phyloP scores from a whole-genome alignment of 306 rosid genomes.

The Cucumis hystrix region DNA sequence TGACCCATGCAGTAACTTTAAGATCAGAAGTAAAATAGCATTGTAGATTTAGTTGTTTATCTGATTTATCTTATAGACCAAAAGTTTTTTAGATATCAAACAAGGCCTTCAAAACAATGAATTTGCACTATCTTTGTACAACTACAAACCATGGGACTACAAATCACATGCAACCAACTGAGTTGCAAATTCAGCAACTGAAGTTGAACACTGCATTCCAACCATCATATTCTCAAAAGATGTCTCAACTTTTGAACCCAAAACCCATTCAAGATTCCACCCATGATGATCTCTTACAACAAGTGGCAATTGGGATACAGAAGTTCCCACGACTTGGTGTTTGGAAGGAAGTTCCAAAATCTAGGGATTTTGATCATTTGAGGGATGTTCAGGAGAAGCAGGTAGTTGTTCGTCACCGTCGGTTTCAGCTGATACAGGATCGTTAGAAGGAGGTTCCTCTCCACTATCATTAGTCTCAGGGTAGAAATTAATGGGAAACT shows the following conservation, averaged over 20 bases:
- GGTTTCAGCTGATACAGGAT: slow-evolving; percentile 11
- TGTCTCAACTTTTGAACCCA: neutral
- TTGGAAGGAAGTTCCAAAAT: neutral
- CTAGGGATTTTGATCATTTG: slow-evolving; percentile 27
- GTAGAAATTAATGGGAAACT: slow-evolving; percentile 59
- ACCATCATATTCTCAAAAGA: neutral
- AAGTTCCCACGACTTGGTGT: neutral
- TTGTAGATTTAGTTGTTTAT: neutral
- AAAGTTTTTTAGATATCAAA: neutral
- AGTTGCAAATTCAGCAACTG: neutral
- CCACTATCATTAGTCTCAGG: slow-evolving; percentile 21
- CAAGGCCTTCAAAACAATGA: neutral
- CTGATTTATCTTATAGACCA: neutral
- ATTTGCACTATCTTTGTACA: slow-evolving; percentile 5
- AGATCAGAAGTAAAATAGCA: neutral
- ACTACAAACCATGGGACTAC: neutral
- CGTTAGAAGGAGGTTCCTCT: slow-evolving; percentile 19
- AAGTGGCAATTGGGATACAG: neutral
- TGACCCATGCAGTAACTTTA: too few species aligned
- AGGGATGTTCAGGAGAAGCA: slow-evolving; percentile 19
- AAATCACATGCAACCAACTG: neutral
- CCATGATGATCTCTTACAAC: neutral
- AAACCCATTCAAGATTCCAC: neutral
- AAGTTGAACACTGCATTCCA: neutral
- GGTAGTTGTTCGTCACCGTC: slow-evolving; percentile 18